Evolutionary conservation across 164 flowering plant genomes (phyloP).

Genomic region (Aristolochia fimbriata): DNA sequence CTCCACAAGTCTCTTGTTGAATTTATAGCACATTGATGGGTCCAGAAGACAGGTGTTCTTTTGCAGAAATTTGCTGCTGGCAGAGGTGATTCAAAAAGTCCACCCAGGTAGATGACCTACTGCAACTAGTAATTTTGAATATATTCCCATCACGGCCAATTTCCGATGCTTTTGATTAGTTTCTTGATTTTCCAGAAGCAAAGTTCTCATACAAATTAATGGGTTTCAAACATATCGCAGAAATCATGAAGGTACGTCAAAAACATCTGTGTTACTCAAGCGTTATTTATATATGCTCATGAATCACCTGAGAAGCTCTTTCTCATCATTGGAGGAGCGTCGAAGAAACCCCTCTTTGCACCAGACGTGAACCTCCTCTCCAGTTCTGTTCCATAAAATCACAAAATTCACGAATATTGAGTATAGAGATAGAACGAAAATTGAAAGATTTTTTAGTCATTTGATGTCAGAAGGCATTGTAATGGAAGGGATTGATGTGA

Average conservation of each 20-base stretch:
- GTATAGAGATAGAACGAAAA: not conserved
- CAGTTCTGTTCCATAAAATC: slow-evolving; percentile 21
- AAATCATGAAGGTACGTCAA: not conserved
- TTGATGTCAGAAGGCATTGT: not conserved
- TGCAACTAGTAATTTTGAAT: too few species aligned
- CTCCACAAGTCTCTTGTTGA: too few species aligned
- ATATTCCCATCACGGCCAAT: slow-evolving; percentile 7
- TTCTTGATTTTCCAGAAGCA: not conserved
- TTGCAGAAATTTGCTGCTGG: too few species aligned
- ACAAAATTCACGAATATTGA: too few species aligned
- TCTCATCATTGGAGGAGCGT: slow-evolving; percentile 27
- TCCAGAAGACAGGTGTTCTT: not conserved
- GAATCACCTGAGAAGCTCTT: slow-evolving; percentile 54
- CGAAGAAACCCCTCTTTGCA: slow-evolving; percentile 29
- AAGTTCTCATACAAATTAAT: not conserved
- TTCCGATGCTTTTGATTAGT: not conserved
- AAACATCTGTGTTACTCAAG: too few species aligned
- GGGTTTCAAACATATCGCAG: not conserved
- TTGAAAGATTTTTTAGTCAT: not conserved
- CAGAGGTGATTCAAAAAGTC: not conserved
- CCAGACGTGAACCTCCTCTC: slow-evolving; percentile 28
- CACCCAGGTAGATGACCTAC: slow-evolving; percentile 53
- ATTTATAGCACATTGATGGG: too few species aligned
- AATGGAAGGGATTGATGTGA: not conserved
- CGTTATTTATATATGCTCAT: not conserved